phyloP scores from a whole-genome alignment of 1,139 yeast genomes.

The Geotrichum australiense region DNA sequence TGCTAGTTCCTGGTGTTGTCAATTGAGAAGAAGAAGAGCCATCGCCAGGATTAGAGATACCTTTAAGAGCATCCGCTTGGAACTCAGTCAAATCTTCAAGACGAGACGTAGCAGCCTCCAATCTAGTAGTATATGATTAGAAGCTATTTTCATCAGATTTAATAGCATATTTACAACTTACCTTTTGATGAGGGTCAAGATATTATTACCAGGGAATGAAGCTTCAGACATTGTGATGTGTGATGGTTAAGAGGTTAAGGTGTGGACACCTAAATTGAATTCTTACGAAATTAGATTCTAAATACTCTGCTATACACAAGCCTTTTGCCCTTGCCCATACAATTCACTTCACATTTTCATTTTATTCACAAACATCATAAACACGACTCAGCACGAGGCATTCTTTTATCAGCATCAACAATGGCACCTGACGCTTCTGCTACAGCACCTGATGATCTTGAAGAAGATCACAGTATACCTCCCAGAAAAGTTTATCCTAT shows the following conservation, averaged over 20 bases:
- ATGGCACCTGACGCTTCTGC: slow-evolving; percentile 14
- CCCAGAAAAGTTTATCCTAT: slow-evolving; percentile 46
- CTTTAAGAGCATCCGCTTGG: slow-evolving; percentile 48
- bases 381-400: neutral
- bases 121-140: slow-evolving; percentile 37
- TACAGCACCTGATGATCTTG: neutral
- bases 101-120: slow-evolving; percentile 91
- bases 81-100: slow-evolving; percentile 81
- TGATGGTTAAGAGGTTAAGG: slow-evolving; percentile 12
- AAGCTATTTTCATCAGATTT: neutral
- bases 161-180: slow-evolving; percentile 30
- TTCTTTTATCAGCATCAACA: neutral
- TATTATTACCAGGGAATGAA: slow-evolving; percentile 67
- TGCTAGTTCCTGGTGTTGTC: no score
- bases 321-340: neutral
- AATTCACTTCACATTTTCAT: neutral
- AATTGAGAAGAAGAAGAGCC: slow-evolving; percentile 23
- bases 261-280: no score
- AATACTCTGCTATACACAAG: neutral
- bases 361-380: neutral
- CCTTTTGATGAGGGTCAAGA: slow-evolving; percentile 70
- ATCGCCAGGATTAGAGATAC: slow-evolving; percentile 18
- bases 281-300: no score
- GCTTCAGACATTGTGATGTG: slow-evolving; percentile 41
- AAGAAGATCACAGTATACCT: slow-evolving; percentile 11